Base-by-base conservation (phyloP, 2,329 filamentous ascomycete genomes). In the Fusarium camptoceras region DNA sequence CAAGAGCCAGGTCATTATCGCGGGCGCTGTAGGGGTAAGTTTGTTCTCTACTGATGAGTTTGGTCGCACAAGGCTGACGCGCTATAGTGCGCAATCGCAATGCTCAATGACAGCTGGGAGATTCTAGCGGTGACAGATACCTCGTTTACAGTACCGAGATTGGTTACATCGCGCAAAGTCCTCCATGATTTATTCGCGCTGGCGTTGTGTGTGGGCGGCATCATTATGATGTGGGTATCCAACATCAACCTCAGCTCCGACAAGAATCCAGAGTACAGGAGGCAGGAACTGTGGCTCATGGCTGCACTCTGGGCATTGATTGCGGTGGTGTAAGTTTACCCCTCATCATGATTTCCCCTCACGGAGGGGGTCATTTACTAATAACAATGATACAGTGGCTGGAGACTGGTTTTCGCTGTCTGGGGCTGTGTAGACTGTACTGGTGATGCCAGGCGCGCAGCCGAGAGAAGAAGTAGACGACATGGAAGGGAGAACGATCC, bases 101-200 rank as follows among this genome's bases (percentile, higher is more conserved):
- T 80, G 58, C 75, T 81, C 67, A 79, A 79, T 55, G 80, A 81
- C 48, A 80, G 78, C 71, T 81, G 79, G 78, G 78, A 81, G 42
- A 73, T 77, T 44, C 57, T 77, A 48, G 76, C 78, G 6, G 66
- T 77, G 16, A 68, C 73, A 8, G 76, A 79, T 27, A 64, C 71
- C 10, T 59, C 73, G 10, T 58, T 73, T 15, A 73, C 73, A 10
- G 75, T 79, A 16, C 61, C 69, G 18, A 68, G 75, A 28, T 59
- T 78, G 27, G 64, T 74, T 20, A 68, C 77, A 4, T 73, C 75
- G 5, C 73, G 77, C n/a, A 72, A 68, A 39, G 64, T 78, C 8
- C 58, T 79, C 9, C 76, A 78, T 62, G 79, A 81, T 51, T 62
- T 79, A 42, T 76, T 80, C 43, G 66, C 76, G 10, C 68, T 81